A percentile compares a stretch with the other conserved stretches of the same genome.
Evolutionary conservation across 768 basidiomycete genomes (phyloP).

Genomic region (Tricholoma saponaceum): DNA sequence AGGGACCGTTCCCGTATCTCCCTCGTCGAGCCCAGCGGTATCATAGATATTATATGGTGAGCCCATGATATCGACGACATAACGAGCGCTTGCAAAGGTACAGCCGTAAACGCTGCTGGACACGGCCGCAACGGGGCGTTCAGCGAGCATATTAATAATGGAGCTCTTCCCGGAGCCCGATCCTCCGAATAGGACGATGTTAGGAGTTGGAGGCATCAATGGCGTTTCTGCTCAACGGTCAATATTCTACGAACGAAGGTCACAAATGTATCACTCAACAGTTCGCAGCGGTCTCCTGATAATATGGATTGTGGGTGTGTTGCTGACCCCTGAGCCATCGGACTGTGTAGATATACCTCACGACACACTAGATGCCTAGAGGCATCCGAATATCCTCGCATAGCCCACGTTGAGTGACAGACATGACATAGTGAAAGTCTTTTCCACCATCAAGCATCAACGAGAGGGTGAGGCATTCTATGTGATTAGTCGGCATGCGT

Average conservation of each 20-base stretch:
- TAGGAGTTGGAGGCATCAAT: constrained; percentile 7
- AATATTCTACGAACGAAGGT: not conserved
- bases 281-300: not conserved
- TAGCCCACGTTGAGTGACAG: not conserved
- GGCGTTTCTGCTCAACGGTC: not conserved
- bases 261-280: not conserved
- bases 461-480: too few relatives aligned
- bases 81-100: constrained; percentile 28
- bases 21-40: constrained; percentile 37
- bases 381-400: not conserved
- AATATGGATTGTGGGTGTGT: not conserved
- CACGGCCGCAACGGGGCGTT: constrained; percentile 20
- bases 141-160: constrained; percentile 36
- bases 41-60: constrained; percentile 27
- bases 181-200: constrained; percentile 39
- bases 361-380: not conserved
- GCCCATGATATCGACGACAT: constrained; percentile 21
- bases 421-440: too few relatives aligned
- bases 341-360: not conserved
- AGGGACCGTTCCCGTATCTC: constrained; percentile 13
- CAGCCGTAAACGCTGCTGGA: constrained; percentile 29
- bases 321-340: too few relatives aligned
- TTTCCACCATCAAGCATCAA: too few relatives aligned
- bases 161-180: constrained; percentile 37
- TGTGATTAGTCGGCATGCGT: too few relatives aligned